Base-by-base conservation (phyloP, 1,139 yeast genomes). In the Suhomyces bokatorum region DNA sequence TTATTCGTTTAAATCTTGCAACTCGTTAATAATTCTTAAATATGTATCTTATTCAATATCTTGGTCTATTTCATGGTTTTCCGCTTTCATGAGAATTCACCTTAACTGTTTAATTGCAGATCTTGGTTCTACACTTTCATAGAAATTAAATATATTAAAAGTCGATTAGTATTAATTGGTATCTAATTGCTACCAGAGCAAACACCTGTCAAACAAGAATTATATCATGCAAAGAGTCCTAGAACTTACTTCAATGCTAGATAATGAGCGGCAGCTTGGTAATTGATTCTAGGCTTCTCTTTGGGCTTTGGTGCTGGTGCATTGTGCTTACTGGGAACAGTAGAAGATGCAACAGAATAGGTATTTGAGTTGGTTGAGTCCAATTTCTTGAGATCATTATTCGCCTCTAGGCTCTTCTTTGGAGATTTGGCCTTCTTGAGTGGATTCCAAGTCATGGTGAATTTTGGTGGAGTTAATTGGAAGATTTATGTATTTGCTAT, bases 361-460 rank as follows among this genome's bases (percentile, higher is more conserved):
- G 45, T 43, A n/a, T 42, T 31, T 10, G 42, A 24, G 24, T 20
- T 26, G n/a, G 29, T n/a, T 11, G 45, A 42, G 8, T 38, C 38
- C n/a, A 12, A 28, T 26, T 36, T 36, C 31, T 36, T 36, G 27
- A 34, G 36, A 7, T 34, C 36, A 22, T 7, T 14, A 7, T 5
- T 13, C 8, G 14, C 4, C 1, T 14, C 24, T 4, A 15, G 8
- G 5, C 6, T 24, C 15, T 10, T 10, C 29, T 34, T 26, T 12
- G 32, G 15, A 8, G 45, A 42, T n/a, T 35, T 28, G 14, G 11
- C 12, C 31, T 36, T 36, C 27, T 36, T 36, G 10, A 38, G 26
- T 15, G 37, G 35, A 30, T 29, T 39, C 29, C 32, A 29, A 28
- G 33, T 39, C 34, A 34, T 39, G 2, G 16, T n/a, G n/a, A 12